Base-by-base conservation (phyloP, 441 rosid genomes). In the Aquilaria agallochum region DNA sequence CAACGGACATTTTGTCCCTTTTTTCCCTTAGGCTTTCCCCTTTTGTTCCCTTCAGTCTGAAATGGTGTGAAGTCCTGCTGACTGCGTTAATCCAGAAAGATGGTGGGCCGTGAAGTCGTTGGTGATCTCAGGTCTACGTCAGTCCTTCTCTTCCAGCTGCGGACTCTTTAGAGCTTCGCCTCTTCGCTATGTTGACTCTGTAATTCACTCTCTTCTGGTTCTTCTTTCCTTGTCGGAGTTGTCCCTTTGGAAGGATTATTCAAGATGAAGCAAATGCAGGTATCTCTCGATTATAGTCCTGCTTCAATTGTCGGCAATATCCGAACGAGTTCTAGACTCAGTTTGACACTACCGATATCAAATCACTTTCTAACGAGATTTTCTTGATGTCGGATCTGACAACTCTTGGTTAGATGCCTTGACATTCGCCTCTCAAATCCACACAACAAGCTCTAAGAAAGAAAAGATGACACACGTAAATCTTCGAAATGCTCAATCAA, bases 251-350 rank as follows among this genome's bases (percentile, higher is more conserved):
- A 45, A 4, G 34, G 11, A 3, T 44, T 9, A 32, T 20, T 2
- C 47, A 59, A 14, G 50, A 50, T 44, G 49, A 15, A 40, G 31
- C 2, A 30, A 40, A 6, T 31, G 31, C 72, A 59, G 68, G 42
- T 64, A 62, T 58, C 60, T 71, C 58, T 58, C 45, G 13, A 68
- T 50, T 36, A 64, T 33, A 65, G 36, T 56, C 44, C 32, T 34
- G 65, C 61, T 1, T 84, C 95, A 11, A 80, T 89, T 5, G 94
- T 89, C 10, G 92, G 83, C 6, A 95, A 80, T 71, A 82, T 72
- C 94, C 90, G 45, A 93, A 93, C 54, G 98, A 88, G 70, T 93
- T 96, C 2, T 93, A 97, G 97, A 93, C 98, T 59, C 96, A 89
- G 64, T 93, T 93, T 68, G 96, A 93, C 59, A 96, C 97, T 50